Conservation (phyloP, 2,329 filamentous ascomycete genomes). For the Exophiala mesophila region DNA sequence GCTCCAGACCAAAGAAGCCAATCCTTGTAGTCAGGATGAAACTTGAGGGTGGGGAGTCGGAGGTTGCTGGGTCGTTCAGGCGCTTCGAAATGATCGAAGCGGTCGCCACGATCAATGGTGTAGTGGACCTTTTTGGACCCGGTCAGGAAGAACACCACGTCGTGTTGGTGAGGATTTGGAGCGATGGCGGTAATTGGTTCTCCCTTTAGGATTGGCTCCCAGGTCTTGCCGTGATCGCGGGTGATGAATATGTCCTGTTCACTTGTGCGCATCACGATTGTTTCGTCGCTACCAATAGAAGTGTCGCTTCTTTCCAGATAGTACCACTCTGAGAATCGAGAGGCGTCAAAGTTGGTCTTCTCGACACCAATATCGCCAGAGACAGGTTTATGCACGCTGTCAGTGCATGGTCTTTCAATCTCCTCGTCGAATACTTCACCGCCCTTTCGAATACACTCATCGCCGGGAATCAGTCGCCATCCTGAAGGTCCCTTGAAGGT, state of each 20-base stretch:
- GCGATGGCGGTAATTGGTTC: slow-evolving; percentile 67
- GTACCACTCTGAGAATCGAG: slow-evolving; percentile 52
- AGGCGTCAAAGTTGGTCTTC: slow-evolving; percentile 58
- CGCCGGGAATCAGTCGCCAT: slow-evolving; percentile 84
- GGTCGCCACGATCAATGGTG: slow-evolving; percentile 71
- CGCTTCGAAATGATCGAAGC: slow-evolving; percentile 68
- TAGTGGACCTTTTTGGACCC: slow-evolving; percentile 65
- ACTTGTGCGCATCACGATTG: slow-evolving; percentile 57
- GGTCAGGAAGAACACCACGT: slow-evolving; percentile 83
- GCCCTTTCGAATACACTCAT: slow-evolving; percentile 60
- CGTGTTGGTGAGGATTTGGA: slow-evolving; percentile 75
- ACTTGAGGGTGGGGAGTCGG: slow-evolving; percentile 57
- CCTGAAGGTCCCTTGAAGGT: slow-evolving; percentile 83
- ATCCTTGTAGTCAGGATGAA: slow-evolving; percentile 79
- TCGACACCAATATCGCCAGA: slow-evolving; percentile 62
- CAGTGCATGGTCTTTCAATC: slow-evolving; percentile 72
- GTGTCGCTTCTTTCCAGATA: slow-evolving; percentile 75
- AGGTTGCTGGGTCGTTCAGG: slow-evolving; percentile 55
- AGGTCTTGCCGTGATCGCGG: slow-evolving; percentile 82
- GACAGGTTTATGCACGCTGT: slow-evolving; percentile 51
- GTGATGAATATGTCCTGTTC: slow-evolving; percentile 65
- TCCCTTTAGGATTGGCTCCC: slow-evolving; percentile 66
- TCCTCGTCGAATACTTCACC: slow-evolving; percentile 64
- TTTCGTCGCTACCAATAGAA: slow-evolving; percentile 66
- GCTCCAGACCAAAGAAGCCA: slow-evolving; percentile 88